Evolutionary conservation across 129 eudicot species (phyloP).

Genomic region (Artemisia tridentata): DNA sequence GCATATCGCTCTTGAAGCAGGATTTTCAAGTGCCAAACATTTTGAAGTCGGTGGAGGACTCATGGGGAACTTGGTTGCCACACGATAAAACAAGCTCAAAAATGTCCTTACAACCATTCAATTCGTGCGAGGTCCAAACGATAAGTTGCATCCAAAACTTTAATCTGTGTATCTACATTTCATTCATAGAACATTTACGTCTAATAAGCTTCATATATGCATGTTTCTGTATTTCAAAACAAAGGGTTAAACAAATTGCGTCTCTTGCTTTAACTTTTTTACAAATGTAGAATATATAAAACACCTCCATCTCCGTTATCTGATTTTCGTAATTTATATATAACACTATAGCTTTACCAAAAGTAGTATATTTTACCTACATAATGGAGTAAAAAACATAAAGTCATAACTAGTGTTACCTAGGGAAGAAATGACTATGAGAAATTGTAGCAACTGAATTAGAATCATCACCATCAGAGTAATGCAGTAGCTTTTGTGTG

Average conservation of each 20-base stretch:
- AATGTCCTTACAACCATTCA: not conserved
- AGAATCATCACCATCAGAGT: constrained; percentile 23
- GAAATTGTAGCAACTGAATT: constrained; percentile 56
- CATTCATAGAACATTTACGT: constrained; percentile 11
- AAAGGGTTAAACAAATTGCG: not conserved
- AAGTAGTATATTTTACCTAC: not conserved
- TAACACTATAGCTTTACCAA: constrained; percentile 2
- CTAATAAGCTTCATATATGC: constrained; percentile 18
- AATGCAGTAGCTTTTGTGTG: constrained; percentile 27
- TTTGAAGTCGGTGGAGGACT: constrained; percentile 79
- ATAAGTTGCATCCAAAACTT: constrained; percentile 7
- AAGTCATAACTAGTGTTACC: constrained; percentile 26
- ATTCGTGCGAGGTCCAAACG: not conserved
- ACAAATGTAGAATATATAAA: not conserved
- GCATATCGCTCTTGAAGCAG: constrained; percentile 65
- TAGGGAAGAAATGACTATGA: constrained; percentile 50
- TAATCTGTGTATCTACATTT: constrained; percentile 11
- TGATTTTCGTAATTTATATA: not conserved
- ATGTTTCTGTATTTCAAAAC: not conserved
- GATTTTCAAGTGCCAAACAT: constrained; percentile 72
- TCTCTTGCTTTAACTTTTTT: not conserved
- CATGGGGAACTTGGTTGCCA: constrained; percentile 90
- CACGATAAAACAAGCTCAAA: constrained; percentile 36
- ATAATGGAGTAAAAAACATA: not conserved
- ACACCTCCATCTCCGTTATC: not conserved